These are phyloP conservation scores for Yamagishiella unicocca DNA, from an alignment of 139 green algal genomes.

Conservation along the genomic window DNA sequence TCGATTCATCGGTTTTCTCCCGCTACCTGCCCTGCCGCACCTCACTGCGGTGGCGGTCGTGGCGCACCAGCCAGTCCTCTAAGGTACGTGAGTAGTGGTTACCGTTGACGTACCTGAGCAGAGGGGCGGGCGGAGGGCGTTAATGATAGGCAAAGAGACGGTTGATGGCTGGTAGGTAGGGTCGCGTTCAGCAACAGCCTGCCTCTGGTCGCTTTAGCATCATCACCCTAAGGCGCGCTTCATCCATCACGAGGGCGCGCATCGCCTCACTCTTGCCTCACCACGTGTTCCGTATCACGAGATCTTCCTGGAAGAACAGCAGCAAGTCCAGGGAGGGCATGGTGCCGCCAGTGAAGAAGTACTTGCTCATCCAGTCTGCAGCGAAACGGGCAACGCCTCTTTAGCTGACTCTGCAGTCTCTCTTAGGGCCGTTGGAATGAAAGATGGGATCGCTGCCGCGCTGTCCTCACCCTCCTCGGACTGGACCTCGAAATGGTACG, in stretches of 20 bases:
- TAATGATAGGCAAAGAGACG: background rate
- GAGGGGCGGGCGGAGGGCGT: background rate
- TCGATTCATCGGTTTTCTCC: too few species aligned
- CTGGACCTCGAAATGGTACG: conserved; percentile 93
- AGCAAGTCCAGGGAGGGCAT: conserved; percentile 94
- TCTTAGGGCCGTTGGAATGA: too few species aligned
- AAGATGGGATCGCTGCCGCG: background rate
- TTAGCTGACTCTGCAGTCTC: too few species aligned
- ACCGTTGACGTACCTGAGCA: conserved; percentile 88
- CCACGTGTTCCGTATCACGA: conserved; percentile 71
- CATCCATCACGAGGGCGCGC: too few species aligned
- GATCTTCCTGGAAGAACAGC: conserved; percentile 91
- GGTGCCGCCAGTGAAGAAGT: conserved; percentile 97
- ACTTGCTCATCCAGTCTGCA: conserved; percentile 94
- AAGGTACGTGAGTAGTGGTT: conserved; percentile 90
- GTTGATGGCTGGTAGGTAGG: too few species aligned
- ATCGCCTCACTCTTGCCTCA: too few species aligned
- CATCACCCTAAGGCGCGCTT: too few species aligned
- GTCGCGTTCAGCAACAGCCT: too few species aligned
- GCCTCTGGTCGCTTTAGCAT: too few species aligned
- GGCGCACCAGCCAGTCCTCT: conserved; percentile 89
- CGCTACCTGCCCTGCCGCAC: background rate
- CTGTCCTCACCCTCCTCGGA: conserved; percentile 57
- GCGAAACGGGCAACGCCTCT: too few species aligned
- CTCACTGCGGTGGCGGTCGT: conserved; percentile 64